Conservation (phyloP, 108 stramenopile species). For the Chaetoceros muelleri region DNA sequence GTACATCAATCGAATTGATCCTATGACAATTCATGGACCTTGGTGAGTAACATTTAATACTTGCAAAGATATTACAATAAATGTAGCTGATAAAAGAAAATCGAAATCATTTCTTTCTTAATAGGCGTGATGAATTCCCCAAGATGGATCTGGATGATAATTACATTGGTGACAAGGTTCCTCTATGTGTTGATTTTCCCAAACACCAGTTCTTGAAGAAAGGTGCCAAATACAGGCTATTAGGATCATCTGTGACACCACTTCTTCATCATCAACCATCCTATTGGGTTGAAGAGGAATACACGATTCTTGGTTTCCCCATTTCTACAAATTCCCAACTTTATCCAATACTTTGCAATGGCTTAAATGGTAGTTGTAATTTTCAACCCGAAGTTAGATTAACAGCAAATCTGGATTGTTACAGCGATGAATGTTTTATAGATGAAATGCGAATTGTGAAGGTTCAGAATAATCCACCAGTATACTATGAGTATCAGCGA, state of each 20-base stretch:
- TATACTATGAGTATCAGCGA: conserved; percentile 31
- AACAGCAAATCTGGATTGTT: conserved; percentile 14
- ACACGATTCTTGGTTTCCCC: conserved; percentile 11
- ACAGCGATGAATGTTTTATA: conserved; percentile 24
- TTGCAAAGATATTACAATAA: too few species aligned
- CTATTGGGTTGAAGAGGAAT: conserved; percentile 1
- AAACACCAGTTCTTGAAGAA: conserved; percentile 16
- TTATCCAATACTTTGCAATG: conserved; percentile 27
- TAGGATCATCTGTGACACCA: conserved; percentile 6
- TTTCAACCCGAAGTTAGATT: conserved; percentile 14
- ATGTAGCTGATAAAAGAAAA: too few species aligned
- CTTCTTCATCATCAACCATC: background rate
- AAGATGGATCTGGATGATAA: conserved; percentile 20
- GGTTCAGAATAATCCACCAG: conserved; percentile 11
- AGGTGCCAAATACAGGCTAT: conserved; percentile 16
- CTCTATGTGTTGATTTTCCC: conserved; percentile 23
- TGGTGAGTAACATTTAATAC: too few species aligned
- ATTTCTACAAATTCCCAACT: background rate
- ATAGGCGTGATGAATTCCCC: conserved; percentile 30
- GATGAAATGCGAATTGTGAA: conserved; percentile 30
- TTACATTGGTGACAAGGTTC: conserved; percentile 21
- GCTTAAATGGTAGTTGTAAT: conserved; percentile 1
- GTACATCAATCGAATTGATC: conserved; percentile 8
- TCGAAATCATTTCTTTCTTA: conserved; percentile 51
- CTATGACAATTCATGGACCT: conserved; percentile 5